Percentiles rank a stretch among this genome's conserved stretches.
Evolutionary conservation across 495 filamentous ascomycete species (phyloP).

Genomic region (Trichoderma orchidacearum): DNA sequence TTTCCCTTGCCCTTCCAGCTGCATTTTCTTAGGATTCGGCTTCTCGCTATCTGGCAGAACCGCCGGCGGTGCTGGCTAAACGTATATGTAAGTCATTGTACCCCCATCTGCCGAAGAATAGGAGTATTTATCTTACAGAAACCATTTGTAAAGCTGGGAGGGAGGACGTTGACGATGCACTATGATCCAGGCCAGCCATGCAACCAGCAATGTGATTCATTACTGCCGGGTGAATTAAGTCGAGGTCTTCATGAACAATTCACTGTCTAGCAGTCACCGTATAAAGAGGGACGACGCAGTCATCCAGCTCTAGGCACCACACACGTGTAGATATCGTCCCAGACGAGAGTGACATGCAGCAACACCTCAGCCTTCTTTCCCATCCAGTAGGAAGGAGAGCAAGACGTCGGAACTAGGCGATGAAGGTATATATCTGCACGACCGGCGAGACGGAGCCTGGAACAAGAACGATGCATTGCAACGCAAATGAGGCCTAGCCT

Average conservation of each 20-base stretch:
- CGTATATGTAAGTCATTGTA: conserved; percentile 7
- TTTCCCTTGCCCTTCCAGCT: conserved; percentile 30
- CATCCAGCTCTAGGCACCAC: neutral
- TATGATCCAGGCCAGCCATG: conserved; percentile 20
- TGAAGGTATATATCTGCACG: conserved; percentile 5
- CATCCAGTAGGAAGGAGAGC: neutral
- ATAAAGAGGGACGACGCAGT: conserved; percentile 12
- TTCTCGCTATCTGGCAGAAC: conserved; percentile 19
- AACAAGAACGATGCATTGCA: neutral
- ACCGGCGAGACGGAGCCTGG: neutral
- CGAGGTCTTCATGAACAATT: neutral
- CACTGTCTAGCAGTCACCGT: conserved; percentile 1
- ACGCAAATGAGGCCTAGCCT: neutral
- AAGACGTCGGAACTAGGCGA: neutral
- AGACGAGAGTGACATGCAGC: neutral
- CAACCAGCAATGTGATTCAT: conserved; percentile 38
- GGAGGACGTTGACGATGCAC: conserved; percentile 14
- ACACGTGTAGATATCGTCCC: neutral
- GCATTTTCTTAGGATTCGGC: conserved; percentile 38
- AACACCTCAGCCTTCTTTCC: neutral
- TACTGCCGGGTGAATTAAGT: conserved; percentile 11
- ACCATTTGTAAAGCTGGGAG: conserved; percentile 11
- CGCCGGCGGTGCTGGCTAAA: conserved; percentile 6
- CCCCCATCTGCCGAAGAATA: neutral
- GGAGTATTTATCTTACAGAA: neutral